Conservation (phyloP, 192 early-diverging fungal genomes). For the Backusella macrospora region DNA sequence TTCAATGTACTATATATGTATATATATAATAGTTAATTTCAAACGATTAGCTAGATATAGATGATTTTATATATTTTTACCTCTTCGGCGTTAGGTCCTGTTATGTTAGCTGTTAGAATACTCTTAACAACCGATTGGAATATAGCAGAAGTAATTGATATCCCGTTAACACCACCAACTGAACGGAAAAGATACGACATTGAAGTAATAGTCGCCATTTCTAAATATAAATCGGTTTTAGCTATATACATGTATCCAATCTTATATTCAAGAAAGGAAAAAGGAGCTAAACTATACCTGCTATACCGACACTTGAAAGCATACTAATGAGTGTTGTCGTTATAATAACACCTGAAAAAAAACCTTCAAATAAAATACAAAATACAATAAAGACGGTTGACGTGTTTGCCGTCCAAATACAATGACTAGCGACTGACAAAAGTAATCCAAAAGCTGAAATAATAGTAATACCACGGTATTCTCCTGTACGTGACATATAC, state of each 20-base stretch:
- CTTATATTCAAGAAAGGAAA: neutral
- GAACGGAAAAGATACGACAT: conserved; percentile 51
- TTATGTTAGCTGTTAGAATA: conserved; percentile 3
- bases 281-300: conserved; percentile 37
- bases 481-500: conserved; percentile 35
- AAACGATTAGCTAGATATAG: neutral
- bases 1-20: conserved; percentile 30
- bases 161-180: conserved; percentile 58
- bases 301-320: conserved; percentile 50
- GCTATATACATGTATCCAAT: neutral
- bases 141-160: conserved; percentile 48
- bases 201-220: conserved; percentile 55
- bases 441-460: conserved; percentile 51
- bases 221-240: conserved; percentile 21
- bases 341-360: conserved; percentile 54
- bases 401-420: conserved; percentile 56
- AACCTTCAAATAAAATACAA: conserved; percentile 49
- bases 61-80: neutral
- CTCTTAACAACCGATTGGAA: conserved; percentile 36
- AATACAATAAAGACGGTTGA: conserved; percentile 13
- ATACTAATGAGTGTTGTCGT: conserved; percentile 55
- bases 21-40: neutral
- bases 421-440: conserved; percentile 54
- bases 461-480: conserved; percentile 38
- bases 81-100: conserved; percentile 15